Conservation (phyloP, 257 asterid species). For the Solanum rostratum region DNA sequence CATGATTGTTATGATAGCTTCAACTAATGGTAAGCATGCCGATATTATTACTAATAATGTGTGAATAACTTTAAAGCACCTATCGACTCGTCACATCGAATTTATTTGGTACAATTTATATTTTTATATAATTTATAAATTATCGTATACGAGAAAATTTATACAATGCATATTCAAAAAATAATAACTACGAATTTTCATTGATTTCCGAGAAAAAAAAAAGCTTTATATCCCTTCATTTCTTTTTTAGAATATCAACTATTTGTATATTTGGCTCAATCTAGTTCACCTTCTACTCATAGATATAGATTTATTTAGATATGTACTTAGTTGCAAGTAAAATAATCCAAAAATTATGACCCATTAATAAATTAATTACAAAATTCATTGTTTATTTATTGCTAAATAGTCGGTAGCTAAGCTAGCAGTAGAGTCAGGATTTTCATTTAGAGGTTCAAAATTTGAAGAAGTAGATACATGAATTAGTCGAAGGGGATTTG, state of each 20-base stretch:
- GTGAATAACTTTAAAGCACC: background rate
- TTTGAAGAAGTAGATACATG: too few species aligned
- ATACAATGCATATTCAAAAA: too few species aligned
- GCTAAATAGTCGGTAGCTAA: background rate
- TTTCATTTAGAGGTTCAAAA: too few species aligned
- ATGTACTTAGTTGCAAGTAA: too few species aligned
- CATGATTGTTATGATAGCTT: background rate
- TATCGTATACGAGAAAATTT: background rate
- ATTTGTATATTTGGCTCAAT: background rate
- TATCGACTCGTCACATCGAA: background rate
- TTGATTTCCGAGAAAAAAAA: background rate
- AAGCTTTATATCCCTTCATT: background rate
- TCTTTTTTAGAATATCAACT: background rate
- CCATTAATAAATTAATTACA: background rate
- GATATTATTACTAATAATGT: background rate
- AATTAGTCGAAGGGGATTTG: too few species aligned
- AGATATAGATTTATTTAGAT: background rate
- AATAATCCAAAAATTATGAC: too few species aligned
- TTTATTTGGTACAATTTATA: background rate
- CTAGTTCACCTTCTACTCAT: background rate
- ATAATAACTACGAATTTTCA: background rate
- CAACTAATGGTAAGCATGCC: slow-evolving; percentile 1
- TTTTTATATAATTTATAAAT: background rate
- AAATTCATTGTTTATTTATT: background rate
- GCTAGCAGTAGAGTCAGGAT: too few species aligned